These are phyloP conservation scores for Botrytis tulipae DNA, from an alignment of 2,329 filamentous ascomycete genomes.

Conservation along the genomic window DNA sequence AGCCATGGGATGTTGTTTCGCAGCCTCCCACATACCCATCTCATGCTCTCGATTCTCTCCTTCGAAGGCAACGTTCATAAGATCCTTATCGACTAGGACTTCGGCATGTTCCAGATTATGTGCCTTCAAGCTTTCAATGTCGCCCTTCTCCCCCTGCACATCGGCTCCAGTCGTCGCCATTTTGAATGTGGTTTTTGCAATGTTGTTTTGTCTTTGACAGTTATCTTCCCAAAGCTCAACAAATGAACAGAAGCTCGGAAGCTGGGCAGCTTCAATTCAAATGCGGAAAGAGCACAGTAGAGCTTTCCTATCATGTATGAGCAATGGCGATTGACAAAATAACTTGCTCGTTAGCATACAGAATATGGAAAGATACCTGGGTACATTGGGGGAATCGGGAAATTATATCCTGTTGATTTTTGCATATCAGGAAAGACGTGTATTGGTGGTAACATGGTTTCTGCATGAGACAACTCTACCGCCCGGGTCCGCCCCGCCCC, in stretches of 20 bases:
- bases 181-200: not conserved
- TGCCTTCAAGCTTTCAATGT: not conserved
- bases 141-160: not conserved
- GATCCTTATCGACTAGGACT: not conserved
- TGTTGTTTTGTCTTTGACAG: not conserved
- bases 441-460: conserved; percentile 5
- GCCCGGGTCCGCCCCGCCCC: not conserved
- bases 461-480: not conserved
- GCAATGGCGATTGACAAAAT: not conserved
- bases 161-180: not conserved
- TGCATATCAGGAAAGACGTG: not conserved
- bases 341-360: not conserved
- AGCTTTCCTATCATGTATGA: not conserved
- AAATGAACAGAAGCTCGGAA: not conserved
- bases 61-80: conserved; percentile 38
- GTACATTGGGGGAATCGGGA: not conserved
- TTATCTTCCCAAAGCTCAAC: not conserved
- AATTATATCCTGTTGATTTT: conserved; percentile 1
- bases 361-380: not conserved
- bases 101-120: not conserved
- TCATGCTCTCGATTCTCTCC: conserved; percentile 55
- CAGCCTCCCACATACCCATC: conserved; percentile 50
- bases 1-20: conserved; percentile 52
- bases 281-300: not conserved
- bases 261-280: not conserved